These are phyloP conservation scores for Erysimum cheiranthoides DNA, from an alignment of 345 rosid genomes.

Conservation along the genomic window DNA sequence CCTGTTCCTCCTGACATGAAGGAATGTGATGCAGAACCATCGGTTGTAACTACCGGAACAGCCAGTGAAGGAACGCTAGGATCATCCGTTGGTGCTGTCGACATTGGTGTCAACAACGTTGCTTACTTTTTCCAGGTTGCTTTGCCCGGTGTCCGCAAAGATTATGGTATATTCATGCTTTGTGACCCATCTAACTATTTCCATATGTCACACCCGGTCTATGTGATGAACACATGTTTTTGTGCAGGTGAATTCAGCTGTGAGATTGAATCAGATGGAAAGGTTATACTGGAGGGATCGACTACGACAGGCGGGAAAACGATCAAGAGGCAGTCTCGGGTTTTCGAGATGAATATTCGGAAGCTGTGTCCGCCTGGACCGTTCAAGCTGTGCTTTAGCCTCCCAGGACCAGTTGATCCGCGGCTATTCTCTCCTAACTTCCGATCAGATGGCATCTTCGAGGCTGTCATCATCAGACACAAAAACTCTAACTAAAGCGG, in stretches of 20 bases:
- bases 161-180: constrained; percentile 45
- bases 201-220: neutral
- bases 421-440: constrained; percentile 63
- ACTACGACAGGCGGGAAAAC: constrained; percentile 44
- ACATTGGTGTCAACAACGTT: constrained; percentile 59
- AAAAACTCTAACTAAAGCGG: constrained; percentile 24
- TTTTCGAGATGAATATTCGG: constrained; percentile 51
- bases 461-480: constrained; percentile 60
- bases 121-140: constrained; percentile 68
- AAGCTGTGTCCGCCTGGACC: constrained; percentile 62
- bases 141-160: constrained; percentile 63
- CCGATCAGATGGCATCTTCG: constrained; percentile 71
- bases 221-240: constrained; percentile 21
- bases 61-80: constrained; percentile 50
- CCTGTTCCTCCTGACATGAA: constrained; percentile 43
- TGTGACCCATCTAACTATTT: constrained; percentile 8
- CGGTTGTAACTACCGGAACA: constrained; percentile 51
- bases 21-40: constrained; percentile 42
- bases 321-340: constrained; percentile 51
- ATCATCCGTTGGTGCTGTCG: constrained; percentile 60
- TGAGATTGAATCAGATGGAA: constrained; percentile 62
- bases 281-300: constrained; percentile 58
- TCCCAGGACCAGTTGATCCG: constrained; percentile 83
- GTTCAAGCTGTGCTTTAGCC: constrained; percentile 59
- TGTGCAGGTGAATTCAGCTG: constrained; percentile 65